These are phyloP conservation scores for Thielaviopsis musarum DNA, from an alignment of 2,329 filamentous ascomycete species.

Conservation along the genomic window DNA sequence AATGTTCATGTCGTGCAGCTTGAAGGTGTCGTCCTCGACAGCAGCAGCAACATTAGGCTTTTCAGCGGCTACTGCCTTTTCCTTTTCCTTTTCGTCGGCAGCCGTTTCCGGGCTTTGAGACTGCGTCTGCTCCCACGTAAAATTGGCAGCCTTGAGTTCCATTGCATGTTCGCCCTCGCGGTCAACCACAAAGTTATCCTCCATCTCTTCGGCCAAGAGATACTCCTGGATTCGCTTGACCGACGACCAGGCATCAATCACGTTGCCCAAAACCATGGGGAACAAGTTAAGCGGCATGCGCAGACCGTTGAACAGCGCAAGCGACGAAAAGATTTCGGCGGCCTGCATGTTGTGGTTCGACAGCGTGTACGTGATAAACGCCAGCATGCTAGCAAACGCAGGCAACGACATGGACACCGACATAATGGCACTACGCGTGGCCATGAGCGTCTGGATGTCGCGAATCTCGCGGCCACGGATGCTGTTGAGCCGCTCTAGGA, in stretches of 20 bases:
- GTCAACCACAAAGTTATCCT: conserved; percentile 46
- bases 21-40: conserved; percentile 48
- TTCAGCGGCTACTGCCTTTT: conserved; percentile 10
- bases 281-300: conserved; percentile 80
- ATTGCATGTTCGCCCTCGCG: conserved; percentile 50
- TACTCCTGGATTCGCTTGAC: conserved; percentile 78
- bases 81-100: conserved; percentile 17
- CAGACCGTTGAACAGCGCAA: conserved; percentile 84
- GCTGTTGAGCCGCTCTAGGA: conserved; percentile 56
- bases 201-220: conserved; percentile 66
- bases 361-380: conserved; percentile 69
- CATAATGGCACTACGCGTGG: conserved; percentile 72
- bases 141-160: conserved; percentile 53
- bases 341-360: conserved; percentile 52
- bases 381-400: conserved; percentile 86
- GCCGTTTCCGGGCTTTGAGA: conserved; percentile 25
- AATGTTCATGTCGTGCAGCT: conserved; percentile 51
- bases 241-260: conserved; percentile 78
- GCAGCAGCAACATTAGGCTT: conserved; percentile 15
- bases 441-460: conserved; percentile 68
- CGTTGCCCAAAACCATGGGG: conserved; percentile 73
- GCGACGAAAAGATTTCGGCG: conserved; percentile 75
- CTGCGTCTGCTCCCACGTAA: conserved; percentile 69
- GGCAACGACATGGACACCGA: conserved; percentile 73
- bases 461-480: conserved; percentile 63